Conservation (phyloP, 1,139 yeast species). For the Zygosaccharomyces sapae region DNA sequence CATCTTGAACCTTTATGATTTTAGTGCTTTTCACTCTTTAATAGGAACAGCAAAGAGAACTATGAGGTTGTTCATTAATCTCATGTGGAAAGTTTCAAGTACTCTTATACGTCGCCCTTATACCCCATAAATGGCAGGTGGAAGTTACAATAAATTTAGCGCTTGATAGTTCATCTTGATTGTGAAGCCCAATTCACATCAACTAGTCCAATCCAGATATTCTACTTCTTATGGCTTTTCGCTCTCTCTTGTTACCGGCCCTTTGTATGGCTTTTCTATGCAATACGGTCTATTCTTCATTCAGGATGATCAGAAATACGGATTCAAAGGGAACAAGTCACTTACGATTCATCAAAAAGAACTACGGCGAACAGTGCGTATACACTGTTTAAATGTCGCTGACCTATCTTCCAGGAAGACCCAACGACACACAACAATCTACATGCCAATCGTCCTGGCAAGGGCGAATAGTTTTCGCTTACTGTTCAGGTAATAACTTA, state of each 20-base stretch:
- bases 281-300: neutral
- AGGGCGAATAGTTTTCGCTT: conserved; percentile 58
- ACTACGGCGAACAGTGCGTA: neutral
- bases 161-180: neutral
- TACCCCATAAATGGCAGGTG: neutral
- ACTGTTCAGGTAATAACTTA: conserved; percentile 85
- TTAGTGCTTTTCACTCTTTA: neutral
- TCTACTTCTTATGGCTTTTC: neutral
- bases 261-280: neutral
- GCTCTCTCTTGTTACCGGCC: neutral
- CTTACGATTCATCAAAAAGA: neutral
- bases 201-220: neutral
- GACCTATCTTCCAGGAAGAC: conserved; percentile 81
- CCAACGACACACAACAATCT: conserved; percentile 54
- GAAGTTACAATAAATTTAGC: neutral
- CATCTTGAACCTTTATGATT: conserved; percentile 18
- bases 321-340: neutral
- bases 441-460: conserved; percentile 68
- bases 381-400: conserved; percentile 46
- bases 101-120: conserved; percentile 9
- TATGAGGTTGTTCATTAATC: neutral
- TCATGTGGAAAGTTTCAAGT: neutral
- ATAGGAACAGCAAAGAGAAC: neutral
- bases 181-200: neutral
- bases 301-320: neutral